phyloP scores from a whole-genome alignment of 2,329 filamentous ascomycete species.

The Lachnellula subtilissima region DNA sequence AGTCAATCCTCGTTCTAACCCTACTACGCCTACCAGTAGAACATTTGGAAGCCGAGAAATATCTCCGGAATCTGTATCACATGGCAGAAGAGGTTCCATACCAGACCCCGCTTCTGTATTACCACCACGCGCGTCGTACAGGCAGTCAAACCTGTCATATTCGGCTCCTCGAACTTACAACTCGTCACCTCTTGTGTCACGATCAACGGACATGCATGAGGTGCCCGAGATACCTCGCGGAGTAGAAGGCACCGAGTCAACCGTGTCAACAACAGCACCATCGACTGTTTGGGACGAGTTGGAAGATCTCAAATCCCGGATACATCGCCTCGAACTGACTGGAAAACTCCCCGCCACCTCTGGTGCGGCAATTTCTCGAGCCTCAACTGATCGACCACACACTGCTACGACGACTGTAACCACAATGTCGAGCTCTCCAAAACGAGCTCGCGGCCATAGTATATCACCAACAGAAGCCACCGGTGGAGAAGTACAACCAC shows the following conservation, averaged over 20 bases:
- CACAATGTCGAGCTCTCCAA: constrained; percentile 85
- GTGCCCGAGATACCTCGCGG: constrained; percentile 40
- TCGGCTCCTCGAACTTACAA: constrained; percentile 36
- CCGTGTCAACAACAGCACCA: constrained; percentile 78
- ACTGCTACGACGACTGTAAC: constrained; percentile 90
- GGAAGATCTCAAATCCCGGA: constrained; percentile 90
- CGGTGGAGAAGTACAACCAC: constrained; percentile 38
- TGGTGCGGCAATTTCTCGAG: constrained; percentile 65
- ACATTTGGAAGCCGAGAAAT: constrained; percentile 19
- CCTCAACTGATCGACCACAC: constrained; percentile 68
- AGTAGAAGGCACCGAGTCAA: constrained; percentile 75
- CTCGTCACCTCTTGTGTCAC: constrained; percentile 55
- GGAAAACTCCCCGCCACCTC: constrained; percentile 83
- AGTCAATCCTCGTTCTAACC: constrained; percentile 21
- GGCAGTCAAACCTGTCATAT: constrained; percentile 32
- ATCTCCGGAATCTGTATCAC: constrained; percentile 25
- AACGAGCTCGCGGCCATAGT: constrained; percentile 54
- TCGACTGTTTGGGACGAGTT: constrained; percentile 97
- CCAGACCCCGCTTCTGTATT: constrained; percentile 19
- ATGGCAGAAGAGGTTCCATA: constrained; percentile 24
- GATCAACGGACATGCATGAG: constrained; percentile 38
- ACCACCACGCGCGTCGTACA: constrained; percentile 26
- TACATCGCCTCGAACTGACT: constrained; percentile 82
- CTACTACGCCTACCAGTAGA: constrained; percentile 24
- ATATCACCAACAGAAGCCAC: constrained; percentile 42